Percentiles rank a stretch among this genome's conserved stretches.
Conservation (phyloP, 208 protist genomes). For the Trypanosoma grayi region DNA sequence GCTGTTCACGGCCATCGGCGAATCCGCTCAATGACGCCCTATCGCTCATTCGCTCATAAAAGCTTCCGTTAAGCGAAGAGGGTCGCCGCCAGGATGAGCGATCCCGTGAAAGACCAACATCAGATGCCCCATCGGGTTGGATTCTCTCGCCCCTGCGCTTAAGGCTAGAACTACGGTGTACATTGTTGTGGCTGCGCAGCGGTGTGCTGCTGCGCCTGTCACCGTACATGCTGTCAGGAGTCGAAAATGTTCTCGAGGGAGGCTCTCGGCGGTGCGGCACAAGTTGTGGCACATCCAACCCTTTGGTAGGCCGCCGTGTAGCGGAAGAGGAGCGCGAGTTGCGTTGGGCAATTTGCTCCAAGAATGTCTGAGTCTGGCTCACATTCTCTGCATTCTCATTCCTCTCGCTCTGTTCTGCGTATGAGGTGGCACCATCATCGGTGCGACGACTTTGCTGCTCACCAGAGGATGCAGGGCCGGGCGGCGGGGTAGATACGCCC, state of each 20-base stretch:
- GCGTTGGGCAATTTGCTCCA: slow-evolving; percentile 4
- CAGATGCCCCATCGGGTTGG: not conserved
- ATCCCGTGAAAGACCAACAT: not conserved
- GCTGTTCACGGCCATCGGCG: slow-evolving; percentile 29
- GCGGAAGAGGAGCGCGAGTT: slow-evolving; percentile 17
- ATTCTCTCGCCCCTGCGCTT: not conserved
- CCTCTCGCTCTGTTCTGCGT: not conserved
- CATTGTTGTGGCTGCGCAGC: not conserved
- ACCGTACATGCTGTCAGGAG: too few species aligned
- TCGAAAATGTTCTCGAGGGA: not conserved
- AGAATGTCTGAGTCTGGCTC: slow-evolving; percentile 1
- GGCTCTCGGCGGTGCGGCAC: not conserved
- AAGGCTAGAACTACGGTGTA: not conserved
- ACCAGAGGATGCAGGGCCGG: not conserved
- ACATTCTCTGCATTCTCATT: not conserved
- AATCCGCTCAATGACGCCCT: not conserved
- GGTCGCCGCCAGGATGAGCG: not conserved
- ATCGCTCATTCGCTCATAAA: not conserved
- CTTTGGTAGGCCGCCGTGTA: slow-evolving; percentile 7
- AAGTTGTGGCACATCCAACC: slow-evolving; percentile 3
- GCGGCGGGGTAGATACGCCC: not conserved
- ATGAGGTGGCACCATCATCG: not conserved
- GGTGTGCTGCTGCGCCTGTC: slow-evolving; percentile 2
- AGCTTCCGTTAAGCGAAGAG: not conserved
- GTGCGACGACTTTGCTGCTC: not conserved